A percentile compares a stretch with the other conserved stretches of the same genome.
These are phyloP conservation scores for Candida rishiriensis DNA, from an alignment of 805 yeast species.

Conservation along the genomic window DNA sequence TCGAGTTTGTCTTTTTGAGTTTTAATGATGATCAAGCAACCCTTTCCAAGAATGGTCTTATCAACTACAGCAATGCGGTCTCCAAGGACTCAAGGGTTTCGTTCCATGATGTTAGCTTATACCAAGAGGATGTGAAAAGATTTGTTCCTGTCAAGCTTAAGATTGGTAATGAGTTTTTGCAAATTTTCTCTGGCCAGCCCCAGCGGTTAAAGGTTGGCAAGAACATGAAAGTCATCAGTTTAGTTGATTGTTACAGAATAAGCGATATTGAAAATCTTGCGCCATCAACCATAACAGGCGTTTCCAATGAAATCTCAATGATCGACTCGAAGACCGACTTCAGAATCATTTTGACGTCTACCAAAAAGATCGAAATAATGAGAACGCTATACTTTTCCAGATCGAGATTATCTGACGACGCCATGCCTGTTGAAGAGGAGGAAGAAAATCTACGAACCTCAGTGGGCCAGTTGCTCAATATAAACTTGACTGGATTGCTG, in stretches of 20 bases:
- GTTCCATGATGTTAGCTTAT: slow-evolving; percentile 48
- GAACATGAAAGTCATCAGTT: slow-evolving; percentile 31
- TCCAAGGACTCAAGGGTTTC: slow-evolving; percentile 48
- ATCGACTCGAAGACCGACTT: slow-evolving; percentile 29
- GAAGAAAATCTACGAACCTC: slow-evolving; percentile 32
- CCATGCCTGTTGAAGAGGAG: slow-evolving; percentile 24
- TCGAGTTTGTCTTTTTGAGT: slow-evolving; percentile 35
- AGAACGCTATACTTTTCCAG: slow-evolving; percentile 65
- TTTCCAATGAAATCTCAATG: slow-evolving; percentile 47
- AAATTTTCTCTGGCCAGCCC: slow-evolving; percentile 45
- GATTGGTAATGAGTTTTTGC: slow-evolving; percentile 67
- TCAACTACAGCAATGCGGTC: slow-evolving; percentile 36
- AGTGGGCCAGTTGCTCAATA: slow-evolving; percentile 58
- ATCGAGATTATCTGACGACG: slow-evolving; percentile 35
- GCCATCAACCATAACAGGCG: slow-evolving; percentile 40
- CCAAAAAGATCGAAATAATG: slow-evolving; percentile 60
- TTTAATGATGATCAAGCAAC: slow-evolving; percentile 41
- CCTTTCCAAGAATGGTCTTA: slow-evolving; percentile 42
- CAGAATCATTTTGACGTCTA: slow-evolving; percentile 40
- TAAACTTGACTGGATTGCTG: slow-evolving; percentile 65
- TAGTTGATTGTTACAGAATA: slow-evolving; percentile 41
- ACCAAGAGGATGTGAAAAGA: slow-evolving; percentile 42
- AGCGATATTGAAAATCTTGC: slow-evolving; percentile 36
- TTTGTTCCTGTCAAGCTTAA: slow-evolving; percentile 59
- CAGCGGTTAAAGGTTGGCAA: slow-evolving; percentile 34